A percentile compares a stretch with the other conserved stretches of the same genome.
phyloP scores from a whole-genome alignment of 2,329 filamentous ascomycete genomes.

The Geoglossum cookeanum region DNA sequence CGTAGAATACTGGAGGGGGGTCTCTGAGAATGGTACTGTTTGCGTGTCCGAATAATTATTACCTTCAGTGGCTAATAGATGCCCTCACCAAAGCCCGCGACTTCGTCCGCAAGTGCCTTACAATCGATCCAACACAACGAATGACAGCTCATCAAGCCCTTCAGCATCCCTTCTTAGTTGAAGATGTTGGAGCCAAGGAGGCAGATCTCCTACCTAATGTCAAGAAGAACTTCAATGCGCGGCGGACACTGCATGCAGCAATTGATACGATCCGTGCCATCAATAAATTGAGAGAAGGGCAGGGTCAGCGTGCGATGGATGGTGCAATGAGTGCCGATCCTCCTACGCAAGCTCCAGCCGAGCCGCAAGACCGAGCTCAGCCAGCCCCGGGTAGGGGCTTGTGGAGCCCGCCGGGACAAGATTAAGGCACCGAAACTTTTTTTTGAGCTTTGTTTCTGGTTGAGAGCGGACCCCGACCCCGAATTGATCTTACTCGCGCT shows the following conservation, averaged over 20 bases:
- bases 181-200: conserved; percentile 18
- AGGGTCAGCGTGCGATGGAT: conserved; percentile 36
- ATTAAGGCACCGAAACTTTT: background rate
- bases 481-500: background rate
- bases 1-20: conserved; percentile 87
- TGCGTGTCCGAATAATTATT: background rate
- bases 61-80: background rate
- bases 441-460: background rate
- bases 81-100: conserved; percentile 42
- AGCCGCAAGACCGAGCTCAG: background rate
- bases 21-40: conserved; percentile 42
- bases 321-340: conserved; percentile 38
- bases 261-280: conserved; percentile 50
- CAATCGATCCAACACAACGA: conserved; percentile 67
- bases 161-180: conserved; percentile 43
- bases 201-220: conserved; percentile 43
- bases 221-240: conserved; percentile 52
- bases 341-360: background rate
- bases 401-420: background rate
- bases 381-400: background rate
- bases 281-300: conserved; percentile 44
- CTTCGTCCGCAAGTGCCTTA: conserved; percentile 83
- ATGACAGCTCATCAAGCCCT: conserved; percentile 76
- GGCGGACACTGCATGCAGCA: conserved; percentile 44
- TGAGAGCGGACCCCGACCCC: background rate